These are phyloP conservation scores for Epichloe festucae DNA, from an alignment of 2,329 filamentous ascomycete genomes.

Conservation along the genomic window DNA sequence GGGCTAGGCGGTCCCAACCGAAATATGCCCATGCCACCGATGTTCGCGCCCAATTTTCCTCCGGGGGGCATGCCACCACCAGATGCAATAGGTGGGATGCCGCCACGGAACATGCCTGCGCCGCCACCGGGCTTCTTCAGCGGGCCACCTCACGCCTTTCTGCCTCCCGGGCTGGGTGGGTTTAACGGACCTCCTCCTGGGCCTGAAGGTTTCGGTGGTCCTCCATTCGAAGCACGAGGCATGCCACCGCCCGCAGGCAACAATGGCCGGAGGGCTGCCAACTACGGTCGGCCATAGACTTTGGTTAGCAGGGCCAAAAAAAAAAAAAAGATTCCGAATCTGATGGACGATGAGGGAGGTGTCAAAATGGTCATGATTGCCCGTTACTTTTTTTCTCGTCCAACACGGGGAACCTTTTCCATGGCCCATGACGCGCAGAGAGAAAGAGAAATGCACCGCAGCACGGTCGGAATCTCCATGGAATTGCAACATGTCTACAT, in stretches of 20 bases:
- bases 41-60: conserved; percentile 50
- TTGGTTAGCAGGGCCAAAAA: neutral
- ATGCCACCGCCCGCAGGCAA: conserved; percentile 37
- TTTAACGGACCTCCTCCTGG: conserved; percentile 38
- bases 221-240: conserved; percentile 41
- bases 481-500: no score
- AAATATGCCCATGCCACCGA: conserved; percentile 39
- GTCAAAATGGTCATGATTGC: no score
- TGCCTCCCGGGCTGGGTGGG: conserved; percentile 41
- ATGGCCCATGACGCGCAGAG: no score
- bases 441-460: no score
- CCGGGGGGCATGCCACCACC: conserved; percentile 34
- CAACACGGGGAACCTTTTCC: no score
- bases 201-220: conserved; percentile 33
- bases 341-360: no score
- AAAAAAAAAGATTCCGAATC: neutral
- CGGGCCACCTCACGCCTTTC: conserved; percentile 37
- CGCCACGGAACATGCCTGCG: conserved; percentile 39
- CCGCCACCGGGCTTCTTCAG: conserved; percentile 47
- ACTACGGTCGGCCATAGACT: conserved; percentile 20
- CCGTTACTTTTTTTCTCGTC: no score
- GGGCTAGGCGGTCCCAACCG: conserved; percentile 20
- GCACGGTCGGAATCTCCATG: no score
- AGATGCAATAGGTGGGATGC: conserved; percentile 35
- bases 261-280: conserved; percentile 19